Conservation (phyloP, 768 basidiomycete species). For the Coprinopsis sp. region DNA sequence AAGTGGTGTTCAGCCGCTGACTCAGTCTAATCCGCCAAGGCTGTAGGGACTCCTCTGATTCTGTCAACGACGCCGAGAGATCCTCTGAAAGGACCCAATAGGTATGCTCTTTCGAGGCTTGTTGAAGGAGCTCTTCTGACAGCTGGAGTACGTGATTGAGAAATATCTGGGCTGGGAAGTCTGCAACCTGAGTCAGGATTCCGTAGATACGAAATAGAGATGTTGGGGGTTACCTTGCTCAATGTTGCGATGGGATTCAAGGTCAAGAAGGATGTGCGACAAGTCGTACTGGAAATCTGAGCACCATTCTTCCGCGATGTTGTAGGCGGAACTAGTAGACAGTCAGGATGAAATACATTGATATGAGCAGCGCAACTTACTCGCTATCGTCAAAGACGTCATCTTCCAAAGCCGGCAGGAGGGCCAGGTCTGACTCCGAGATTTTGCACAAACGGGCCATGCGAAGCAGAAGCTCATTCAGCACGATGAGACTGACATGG, state of each 20-base stretch:
- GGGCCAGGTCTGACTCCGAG: slow-evolving; percentile 16
- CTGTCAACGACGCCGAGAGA: slow-evolving; percentile 27
- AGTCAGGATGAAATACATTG: slow-evolving; percentile 2
- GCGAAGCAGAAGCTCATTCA: slow-evolving; percentile 33
- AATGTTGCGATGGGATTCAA: slow-evolving; percentile 42
- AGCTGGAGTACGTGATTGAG: slow-evolving; percentile 45
- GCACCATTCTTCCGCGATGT: slow-evolving; percentile 38
- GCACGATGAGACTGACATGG: slow-evolving; percentile 32
- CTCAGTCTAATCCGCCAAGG: slow-evolving; percentile 34
- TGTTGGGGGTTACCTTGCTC: slow-evolving; percentile 34
- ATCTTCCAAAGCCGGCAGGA: slow-evolving; percentile 33
- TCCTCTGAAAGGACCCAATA: slow-evolving; percentile 24
- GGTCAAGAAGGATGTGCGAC: slow-evolving; percentile 30
- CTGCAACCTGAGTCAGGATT: slow-evolving; percentile 16
- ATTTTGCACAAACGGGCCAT: slow-evolving; percentile 17
- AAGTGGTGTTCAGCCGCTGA: slow-evolving; percentile 33
- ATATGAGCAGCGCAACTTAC: slow-evolving; percentile 24
- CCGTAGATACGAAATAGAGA: not conserved
- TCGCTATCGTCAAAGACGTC: slow-evolving; percentile 32
- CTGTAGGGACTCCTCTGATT: slow-evolving; percentile 27
- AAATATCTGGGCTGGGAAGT: slow-evolving; percentile 46
- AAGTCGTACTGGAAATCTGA: slow-evolving; percentile 27
- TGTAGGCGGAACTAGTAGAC: slow-evolving; percentile 35
- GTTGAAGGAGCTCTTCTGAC: slow-evolving; percentile 21
- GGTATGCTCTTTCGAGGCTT: slow-evolving; percentile 19